Percentiles rank a stretch among this genome's conserved stretches.
These are phyloP conservation scores for Luffa aegyptiaca DNA, from an alignment of 306 rosid genomes.

Conservation along the genomic window DNA sequence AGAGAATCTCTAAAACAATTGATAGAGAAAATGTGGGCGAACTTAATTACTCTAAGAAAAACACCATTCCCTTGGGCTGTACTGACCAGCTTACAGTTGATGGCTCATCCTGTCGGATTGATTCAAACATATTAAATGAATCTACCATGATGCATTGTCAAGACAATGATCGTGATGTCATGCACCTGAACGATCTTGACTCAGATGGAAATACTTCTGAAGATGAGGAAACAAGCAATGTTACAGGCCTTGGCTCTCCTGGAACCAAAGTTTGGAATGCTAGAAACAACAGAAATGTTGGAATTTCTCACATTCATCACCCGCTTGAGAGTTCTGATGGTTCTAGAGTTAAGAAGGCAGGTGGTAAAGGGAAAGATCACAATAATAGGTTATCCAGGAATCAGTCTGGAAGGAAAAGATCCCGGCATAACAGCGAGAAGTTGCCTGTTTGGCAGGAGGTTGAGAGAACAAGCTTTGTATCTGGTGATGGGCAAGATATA, in stretches of 20 bases:
- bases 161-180: conserved; percentile 33
- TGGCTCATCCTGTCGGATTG: conserved; percentile 21
- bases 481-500: conserved; percentile 96
- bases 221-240: conserved; percentile 55
- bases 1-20: conserved; percentile 29
- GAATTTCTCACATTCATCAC: conserved; percentile 75
- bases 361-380: conserved; percentile 41
- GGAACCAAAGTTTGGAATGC: conserved; percentile 97
- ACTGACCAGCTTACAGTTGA: conserved; percentile 20
- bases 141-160: conserved; percentile 30
- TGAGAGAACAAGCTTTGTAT: conserved; percentile 86
- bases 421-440: conserved; percentile 40
- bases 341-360: conserved; percentile 38
- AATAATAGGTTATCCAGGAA: conserved; percentile 34
- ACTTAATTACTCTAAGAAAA: conserved; percentile 33
- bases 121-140: conserved; percentile 22
- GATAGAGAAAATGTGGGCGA: conserved; percentile 28
- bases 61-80: conserved; percentile 28
- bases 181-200: conserved; percentile 31
- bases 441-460: conserved; percentile 71
- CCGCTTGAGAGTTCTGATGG: conserved; percentile 76
- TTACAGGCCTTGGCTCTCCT: conserved; percentile 91
- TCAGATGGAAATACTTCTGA: conserved; percentile 67
- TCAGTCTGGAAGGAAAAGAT: conserved; percentile 57
- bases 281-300: conserved; percentile 60